These are phyloP conservation scores for Russula foetens DNA, from an alignment of 768 basidiomycete genomes.

Conservation along the genomic window DNA sequence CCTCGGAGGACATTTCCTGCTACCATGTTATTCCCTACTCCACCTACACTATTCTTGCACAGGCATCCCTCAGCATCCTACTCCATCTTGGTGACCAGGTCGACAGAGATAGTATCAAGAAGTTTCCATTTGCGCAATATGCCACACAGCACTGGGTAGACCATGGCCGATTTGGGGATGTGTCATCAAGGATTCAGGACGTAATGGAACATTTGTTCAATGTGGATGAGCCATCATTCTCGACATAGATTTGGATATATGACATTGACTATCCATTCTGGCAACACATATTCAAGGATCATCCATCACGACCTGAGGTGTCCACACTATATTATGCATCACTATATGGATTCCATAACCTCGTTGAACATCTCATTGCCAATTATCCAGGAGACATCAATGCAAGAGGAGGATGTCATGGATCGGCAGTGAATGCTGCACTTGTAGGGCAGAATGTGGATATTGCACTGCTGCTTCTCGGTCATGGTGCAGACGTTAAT, in stretches of 20 bases:
- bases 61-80: not conserved
- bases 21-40: not conserved
- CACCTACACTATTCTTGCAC: not conserved
- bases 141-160: not conserved
- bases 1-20: not conserved
- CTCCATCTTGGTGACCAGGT: not conserved
- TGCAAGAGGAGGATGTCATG: not conserved
- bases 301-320: not conserved
- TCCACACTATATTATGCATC: not conserved
- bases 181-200: not conserved
- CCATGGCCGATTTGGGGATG: not conserved
- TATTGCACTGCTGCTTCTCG: not conserved
- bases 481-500: not conserved
- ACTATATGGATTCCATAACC: not conserved
- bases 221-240: not conserved
- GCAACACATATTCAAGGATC: not conserved
- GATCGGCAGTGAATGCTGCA: not conserved
- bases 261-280: not conserved
- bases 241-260: slow-evolving; percentile 2
- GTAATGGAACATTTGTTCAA: not conserved
- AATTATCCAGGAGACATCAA: not conserved
- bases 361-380: not conserved
- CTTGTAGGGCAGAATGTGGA: not conserved
- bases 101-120: not conserved
- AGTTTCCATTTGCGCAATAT: not conserved